Conservation (phyloP, 345 rosid genomes). For the Populus pruinosa region DNA sequence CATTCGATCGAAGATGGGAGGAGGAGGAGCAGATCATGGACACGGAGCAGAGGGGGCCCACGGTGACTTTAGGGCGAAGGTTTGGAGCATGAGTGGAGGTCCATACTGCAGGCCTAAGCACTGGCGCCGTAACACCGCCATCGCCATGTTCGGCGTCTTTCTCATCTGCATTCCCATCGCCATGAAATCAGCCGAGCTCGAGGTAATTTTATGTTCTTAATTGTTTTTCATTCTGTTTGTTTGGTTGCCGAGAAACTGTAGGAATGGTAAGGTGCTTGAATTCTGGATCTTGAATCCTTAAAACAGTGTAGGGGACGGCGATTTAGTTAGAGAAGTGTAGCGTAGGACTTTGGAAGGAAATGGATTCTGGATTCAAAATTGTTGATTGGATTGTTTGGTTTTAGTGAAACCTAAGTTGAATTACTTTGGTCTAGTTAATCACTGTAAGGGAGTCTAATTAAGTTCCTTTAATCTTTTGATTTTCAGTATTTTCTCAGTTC, state of each 20-base stretch:
- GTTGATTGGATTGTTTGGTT: neutral
- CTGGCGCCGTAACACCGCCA: constrained; percentile 97
- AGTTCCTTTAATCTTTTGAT: neutral
- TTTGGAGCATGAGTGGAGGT: constrained; percentile 95
- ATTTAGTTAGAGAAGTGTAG: neutral
- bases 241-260: neutral
- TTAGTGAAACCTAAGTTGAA: neutral
- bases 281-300: neutral
- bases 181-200: constrained; percentile 88
- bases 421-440: neutral
- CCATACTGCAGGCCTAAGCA: constrained; percentile 94
- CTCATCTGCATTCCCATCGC: constrained; percentile 91
- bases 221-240: neutral
- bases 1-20: constrained; percentile 13
- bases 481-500: neutral
- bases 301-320: neutral
- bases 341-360: neutral
- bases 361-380: neutral
- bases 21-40: constrained; percentile 73
- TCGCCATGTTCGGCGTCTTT: constrained; percentile 80
- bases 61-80: constrained; percentile 85
- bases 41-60: constrained; percentile 63
- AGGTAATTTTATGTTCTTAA: constrained; percentile 32
- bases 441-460: neutral
- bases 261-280: neutral